Base-by-base conservation (phyloP, 1,284 basidiomycete genomes). In the Cystobasidium slooffiae region DNA sequence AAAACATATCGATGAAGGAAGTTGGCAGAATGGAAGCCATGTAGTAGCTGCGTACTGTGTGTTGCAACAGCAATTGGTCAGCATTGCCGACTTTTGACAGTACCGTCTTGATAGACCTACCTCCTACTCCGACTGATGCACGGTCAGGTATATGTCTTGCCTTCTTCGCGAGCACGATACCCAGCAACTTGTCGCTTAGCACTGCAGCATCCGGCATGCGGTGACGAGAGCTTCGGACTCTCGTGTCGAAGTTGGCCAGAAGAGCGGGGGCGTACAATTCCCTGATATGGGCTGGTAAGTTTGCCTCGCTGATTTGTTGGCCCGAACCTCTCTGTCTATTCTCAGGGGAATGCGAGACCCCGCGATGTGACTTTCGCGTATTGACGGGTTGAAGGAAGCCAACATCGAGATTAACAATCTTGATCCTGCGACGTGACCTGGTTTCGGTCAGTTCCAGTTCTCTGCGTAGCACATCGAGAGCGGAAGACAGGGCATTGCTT, bases 1-100 rank as follows among this genome's bases (percentile, higher is more conserved):
- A 66, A 63, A 73, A 73, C 47, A 18, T 46, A 44, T 73, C 70
- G 12, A 73, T 44, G 52, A 64, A 6, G 18, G n/a, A 24, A 24
- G 53, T 73, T 20, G 70, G 70, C 14, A 73, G 62, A 9, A 73
- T 62, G 16, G 70, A 72, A 1, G 70, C 70, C 14, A 73, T n/a
- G 52, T 73, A 73, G 44, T 73, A 73, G 9, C 46, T 73, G 16
- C 43, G 20, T 20, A 73, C 70, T 73, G 68, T 22, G 43, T 22
- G 62, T 31, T 46, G 2, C 31, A 31, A 31, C 31, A 12, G 51
- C 31, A 22, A 20, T 55, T 5, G 24, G 58, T 37, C 68, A 69
- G 46, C 9, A 46, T 10, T 6, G 9, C 52, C 8, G 16, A 7
- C 4, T n/a, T 10, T 20, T 20, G 20, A 22, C 8, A n/a, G 65